Percentiles rank a stretch among this genome's conserved stretches.
Evolutionary conservation across 2,329 filamentous ascomycete genomes (phyloP).

Genomic region (Microcyclosporella mali): DNA sequence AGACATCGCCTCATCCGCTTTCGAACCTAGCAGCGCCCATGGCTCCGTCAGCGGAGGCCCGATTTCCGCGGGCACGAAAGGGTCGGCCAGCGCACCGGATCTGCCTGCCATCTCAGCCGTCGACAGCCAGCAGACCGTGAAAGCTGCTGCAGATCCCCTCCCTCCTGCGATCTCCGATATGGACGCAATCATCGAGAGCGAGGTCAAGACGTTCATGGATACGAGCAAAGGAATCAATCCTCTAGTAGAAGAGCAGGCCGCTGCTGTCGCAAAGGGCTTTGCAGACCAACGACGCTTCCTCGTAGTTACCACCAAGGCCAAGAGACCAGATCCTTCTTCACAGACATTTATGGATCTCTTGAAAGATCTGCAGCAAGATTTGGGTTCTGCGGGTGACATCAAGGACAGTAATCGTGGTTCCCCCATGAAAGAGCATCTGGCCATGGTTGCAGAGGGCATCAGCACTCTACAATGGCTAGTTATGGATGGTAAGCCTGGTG

Average conservation of each 20-base stretch:
- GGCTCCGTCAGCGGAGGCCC: slow-evolving; percentile 14
- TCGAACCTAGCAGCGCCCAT: slow-evolving; percentile 40
- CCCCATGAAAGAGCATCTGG: slow-evolving; percentile 71
- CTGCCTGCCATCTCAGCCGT: slow-evolving; percentile 19
- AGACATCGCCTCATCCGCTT: slow-evolving; percentile 78
- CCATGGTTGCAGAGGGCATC: slow-evolving; percentile 83
- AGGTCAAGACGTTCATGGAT: slow-evolving; percentile 71
- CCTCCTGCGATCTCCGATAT: slow-evolving; percentile 82
- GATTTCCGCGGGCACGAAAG: slow-evolving; percentile 10
- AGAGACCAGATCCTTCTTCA: slow-evolving; percentile 76
- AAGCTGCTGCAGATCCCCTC: slow-evolving; percentile 43
- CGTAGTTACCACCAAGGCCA: slow-evolving; percentile 80
- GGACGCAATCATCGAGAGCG: slow-evolving; percentile 66
- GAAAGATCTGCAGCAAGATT: slow-evolving; percentile 77
- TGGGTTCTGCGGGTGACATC: slow-evolving; percentile 71
- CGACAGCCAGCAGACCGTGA: slow-evolving; percentile 23
- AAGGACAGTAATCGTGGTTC: slow-evolving; percentile 75
- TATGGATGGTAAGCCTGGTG: slow-evolving; percentile 72
- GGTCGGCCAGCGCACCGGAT: slow-evolving; percentile 31
- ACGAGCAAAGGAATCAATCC: slow-evolving; percentile 73
- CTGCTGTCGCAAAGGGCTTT: slow-evolving; percentile 60
- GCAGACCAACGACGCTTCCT: slow-evolving; percentile 81
- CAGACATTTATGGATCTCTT: slow-evolving; percentile 68
- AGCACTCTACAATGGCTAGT: slow-evolving; percentile 87
- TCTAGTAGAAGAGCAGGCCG: slow-evolving; percentile 59